A percentile compares a stretch with the other conserved stretches of the same genome.
Conservation (phyloP, 345 rosid species). For the Melastoma malabathricum region DNA sequence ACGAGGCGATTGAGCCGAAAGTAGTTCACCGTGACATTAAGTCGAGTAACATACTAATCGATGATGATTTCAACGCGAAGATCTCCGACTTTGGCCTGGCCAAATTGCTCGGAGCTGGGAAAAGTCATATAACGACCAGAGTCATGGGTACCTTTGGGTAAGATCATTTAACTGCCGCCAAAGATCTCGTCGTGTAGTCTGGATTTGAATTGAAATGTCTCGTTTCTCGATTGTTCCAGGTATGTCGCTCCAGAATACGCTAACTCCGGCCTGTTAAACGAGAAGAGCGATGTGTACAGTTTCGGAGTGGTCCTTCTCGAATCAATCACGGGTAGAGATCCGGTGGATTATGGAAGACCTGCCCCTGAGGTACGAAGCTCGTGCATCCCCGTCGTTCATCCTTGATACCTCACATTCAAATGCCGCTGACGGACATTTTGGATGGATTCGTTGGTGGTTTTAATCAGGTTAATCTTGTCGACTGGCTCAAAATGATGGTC, state of each 20-base stretch:
- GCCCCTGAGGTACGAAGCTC: slow-evolving; percentile 51
- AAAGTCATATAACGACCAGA: slow-evolving; percentile 75
- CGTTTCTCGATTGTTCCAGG: slow-evolving; percentile 19
- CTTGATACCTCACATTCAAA: background rate
- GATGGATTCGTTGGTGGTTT: slow-evolving; percentile 2
- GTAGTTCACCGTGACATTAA: slow-evolving; percentile 97
- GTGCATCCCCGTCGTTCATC: slow-evolving; percentile 1
- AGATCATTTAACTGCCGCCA: slow-evolving; percentile 15
- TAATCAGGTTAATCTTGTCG: slow-evolving; percentile 78
- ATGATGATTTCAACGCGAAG: slow-evolving; percentile 72
- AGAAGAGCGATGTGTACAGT: slow-evolving; percentile 96
- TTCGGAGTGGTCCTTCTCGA: slow-evolving; percentile 87
- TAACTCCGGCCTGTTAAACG: slow-evolving; percentile 79
- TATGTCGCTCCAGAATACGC: slow-evolving; percentile 98
- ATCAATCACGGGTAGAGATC: slow-evolving; percentile 97
- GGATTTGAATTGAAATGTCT: background rate
- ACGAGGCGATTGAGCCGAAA: slow-evolving; percentile 97
- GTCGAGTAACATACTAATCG: slow-evolving; percentile 87
- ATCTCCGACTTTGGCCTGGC: slow-evolving; percentile 96
- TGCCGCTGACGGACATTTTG: background rate
- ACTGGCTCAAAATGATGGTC: slow-evolving; percentile 92
- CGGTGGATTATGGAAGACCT: slow-evolving; percentile 80
- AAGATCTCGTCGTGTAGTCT: too few relatives aligned
- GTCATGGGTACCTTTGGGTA: slow-evolving; percentile 99
- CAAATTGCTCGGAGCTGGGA: slow-evolving; percentile 83